phyloP scores from a whole-genome alignment of 1,284 basidiomycete genomes.

The Pholiota adiposa region DNA sequence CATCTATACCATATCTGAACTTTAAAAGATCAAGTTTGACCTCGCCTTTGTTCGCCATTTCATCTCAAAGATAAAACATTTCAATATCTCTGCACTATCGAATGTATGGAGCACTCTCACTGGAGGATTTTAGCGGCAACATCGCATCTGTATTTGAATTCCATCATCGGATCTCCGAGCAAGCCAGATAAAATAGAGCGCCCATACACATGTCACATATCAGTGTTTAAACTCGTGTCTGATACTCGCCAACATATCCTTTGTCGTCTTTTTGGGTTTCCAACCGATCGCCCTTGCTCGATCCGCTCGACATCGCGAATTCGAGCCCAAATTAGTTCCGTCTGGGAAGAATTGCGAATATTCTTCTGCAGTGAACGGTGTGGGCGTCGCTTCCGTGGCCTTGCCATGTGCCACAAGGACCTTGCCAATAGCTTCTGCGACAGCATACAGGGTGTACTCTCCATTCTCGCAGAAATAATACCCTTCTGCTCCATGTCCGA shows the following conservation, averaged over 20 bases:
- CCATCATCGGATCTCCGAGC: background rate
- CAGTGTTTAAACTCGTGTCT: slow-evolving; percentile 36
- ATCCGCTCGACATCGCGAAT: slow-evolving; percentile 40
- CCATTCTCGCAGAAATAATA: slow-evolving; percentile 54
- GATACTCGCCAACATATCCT: slow-evolving; percentile 47
- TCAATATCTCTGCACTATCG: background rate
- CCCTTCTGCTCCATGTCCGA: slow-evolving; percentile 46
- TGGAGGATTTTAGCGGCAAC: background rate
- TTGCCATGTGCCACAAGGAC: slow-evolving; percentile 41
- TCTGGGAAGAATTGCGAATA: slow-evolving; percentile 31
- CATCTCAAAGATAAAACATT: background rate
- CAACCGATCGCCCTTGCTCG: slow-evolving; percentile 43
- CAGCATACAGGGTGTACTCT: slow-evolving; percentile 42
- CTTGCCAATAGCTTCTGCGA: slow-evolving; percentile 41
- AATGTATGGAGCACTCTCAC: background rate
- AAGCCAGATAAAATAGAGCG: background rate
- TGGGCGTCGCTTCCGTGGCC: slow-evolving; percentile 40
- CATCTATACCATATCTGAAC: background rate
- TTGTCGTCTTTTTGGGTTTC: slow-evolving; percentile 39
- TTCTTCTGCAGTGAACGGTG: slow-evolving; percentile 45
- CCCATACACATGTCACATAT: background rate
- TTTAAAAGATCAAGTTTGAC: background rate
- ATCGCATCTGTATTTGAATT: background rate
- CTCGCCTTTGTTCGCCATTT: background rate
- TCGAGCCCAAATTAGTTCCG: slow-evolving; percentile 41